phyloP scores from a whole-genome alignment of 2,329 filamentous ascomycete genomes.

The Chaetomium sp. region DNA sequence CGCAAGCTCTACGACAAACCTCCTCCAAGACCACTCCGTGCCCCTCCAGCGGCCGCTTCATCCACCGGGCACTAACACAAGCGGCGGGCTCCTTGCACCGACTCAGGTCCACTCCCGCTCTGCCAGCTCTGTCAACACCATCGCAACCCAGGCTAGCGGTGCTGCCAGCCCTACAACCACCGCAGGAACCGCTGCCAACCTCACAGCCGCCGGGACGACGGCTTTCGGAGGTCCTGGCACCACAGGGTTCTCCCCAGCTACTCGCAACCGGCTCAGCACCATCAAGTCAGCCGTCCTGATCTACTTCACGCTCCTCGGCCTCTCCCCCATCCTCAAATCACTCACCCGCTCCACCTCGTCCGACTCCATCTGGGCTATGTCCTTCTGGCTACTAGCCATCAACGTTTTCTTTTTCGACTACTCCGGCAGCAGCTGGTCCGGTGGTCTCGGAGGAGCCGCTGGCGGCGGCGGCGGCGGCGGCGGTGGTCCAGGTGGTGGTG shows the following conservation, averaged over 20 bases:
- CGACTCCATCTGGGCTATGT: conserved; percentile 97
- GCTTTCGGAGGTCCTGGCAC: too few relatives aligned
- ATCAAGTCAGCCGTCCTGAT: conserved; percentile 90
- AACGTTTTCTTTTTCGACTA: conserved; percentile 99
- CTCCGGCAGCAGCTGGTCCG: conserved; percentile 55
- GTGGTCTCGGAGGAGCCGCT: background rate
- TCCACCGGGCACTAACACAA: conserved; percentile 23
- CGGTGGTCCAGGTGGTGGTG: too few relatives aligned
- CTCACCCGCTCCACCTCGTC: conserved; percentile 87
- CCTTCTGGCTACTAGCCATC: conserved; percentile 84
- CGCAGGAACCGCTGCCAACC: background rate
- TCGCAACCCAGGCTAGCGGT: conserved; percentile 30
- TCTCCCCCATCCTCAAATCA: conserved; percentile 93
- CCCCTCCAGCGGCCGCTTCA: conserved; percentile 9
- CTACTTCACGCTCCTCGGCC: conserved; percentile 82
- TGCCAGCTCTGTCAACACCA: conserved; percentile 47
- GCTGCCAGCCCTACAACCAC: conserved; percentile 13
- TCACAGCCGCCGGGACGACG: too few relatives aligned
- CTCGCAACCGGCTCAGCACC: conserved; percentile 57
- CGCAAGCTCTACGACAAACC: conserved; percentile 42
- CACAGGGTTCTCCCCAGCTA: too few relatives aligned
- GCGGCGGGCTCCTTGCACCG: conserved; percentile 28
- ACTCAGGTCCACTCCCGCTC: conserved; percentile 48
- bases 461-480: background rate
- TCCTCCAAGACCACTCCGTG: conserved; percentile 26